Evolutionary conservation across 2,329 filamentous ascomycete species (phyloP).

Genomic region (Torrubiella hemipterigena): DNA sequence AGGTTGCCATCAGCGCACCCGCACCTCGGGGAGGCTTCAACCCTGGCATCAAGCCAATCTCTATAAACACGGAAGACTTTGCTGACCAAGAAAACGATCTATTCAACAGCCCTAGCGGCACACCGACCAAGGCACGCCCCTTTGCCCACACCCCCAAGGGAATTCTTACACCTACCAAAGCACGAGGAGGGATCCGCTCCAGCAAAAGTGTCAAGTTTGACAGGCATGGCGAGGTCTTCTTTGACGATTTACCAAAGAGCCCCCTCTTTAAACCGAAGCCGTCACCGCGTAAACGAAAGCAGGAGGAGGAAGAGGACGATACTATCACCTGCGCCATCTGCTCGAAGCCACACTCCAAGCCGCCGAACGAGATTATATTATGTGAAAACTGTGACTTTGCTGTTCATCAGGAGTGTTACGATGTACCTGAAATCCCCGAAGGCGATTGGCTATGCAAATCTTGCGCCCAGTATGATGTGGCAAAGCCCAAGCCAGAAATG

Average conservation of each 20-base stretch:
- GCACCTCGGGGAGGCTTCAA: constrained; percentile 5
- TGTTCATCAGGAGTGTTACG: constrained; percentile 50
- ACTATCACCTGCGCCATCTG: constrained; percentile 48
- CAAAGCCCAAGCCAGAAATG: constrained; percentile 11
- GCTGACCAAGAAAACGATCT: constrained; percentile 2
- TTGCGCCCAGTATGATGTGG: constrained; percentile 37
- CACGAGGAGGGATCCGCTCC: constrained; percentile 23
- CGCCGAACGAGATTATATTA: constrained; percentile 50
- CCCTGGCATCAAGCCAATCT: constrained; percentile 2
- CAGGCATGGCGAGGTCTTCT: constrained; percentile 31
- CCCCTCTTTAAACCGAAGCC: constrained; percentile 14
- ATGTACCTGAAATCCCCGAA: constrained; percentile 42
- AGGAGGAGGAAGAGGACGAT: constrained; percentile 25
- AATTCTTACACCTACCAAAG: constrained; percentile 44
- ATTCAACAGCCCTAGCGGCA: constrained; percentile 7
- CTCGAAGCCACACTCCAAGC: constrained; percentile 40
- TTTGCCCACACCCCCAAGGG: constrained; percentile 29
- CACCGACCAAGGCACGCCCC: constrained; percentile 6
- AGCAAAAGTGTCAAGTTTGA: constrained; percentile 47
- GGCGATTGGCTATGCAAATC: constrained; percentile 52
- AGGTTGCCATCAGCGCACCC: too few species aligned
- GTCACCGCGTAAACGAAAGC: constrained; percentile 14
- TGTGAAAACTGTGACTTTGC: constrained; percentile 53
- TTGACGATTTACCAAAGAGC: constrained; percentile 37
- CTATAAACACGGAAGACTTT: constrained; percentile 4